These are phyloP conservation scores for Entomortierella chlamydospora DNA, from an alignment of 192 early-diverging fungal genomes.

Conservation along the genomic window DNA sequence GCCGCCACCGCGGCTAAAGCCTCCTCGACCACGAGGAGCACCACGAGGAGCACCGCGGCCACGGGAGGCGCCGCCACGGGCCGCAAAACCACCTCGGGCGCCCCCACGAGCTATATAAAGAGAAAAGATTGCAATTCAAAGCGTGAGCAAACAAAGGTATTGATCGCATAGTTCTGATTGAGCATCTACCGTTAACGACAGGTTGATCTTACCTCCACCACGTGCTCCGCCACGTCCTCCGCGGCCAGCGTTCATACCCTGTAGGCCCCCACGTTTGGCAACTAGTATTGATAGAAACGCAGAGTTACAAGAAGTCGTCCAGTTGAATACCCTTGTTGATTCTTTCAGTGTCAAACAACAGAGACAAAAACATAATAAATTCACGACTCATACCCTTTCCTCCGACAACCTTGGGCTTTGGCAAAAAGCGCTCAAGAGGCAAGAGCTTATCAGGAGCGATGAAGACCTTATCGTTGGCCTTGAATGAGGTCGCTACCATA, in stretches of 20 bases:
- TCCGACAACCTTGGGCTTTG: constrained; percentile 84
- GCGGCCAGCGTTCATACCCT: constrained; percentile 74
- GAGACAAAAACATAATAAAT: no score
- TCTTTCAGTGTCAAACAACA: no score
- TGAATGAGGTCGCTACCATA: constrained; percentile 92
- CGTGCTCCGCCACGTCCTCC: constrained; percentile 69
- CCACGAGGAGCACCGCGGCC: constrained; percentile 58
- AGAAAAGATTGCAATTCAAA: constrained; percentile 14
- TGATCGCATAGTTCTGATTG: no score
- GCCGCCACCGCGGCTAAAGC: constrained; percentile 57
- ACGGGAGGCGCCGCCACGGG: constrained; percentile 41
- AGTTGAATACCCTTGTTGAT: no score
- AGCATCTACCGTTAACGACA: not conserved
- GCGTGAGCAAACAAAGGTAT: not conserved
- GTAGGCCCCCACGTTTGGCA: constrained; percentile 63
- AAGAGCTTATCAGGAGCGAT: constrained; percentile 95
- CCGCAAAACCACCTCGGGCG: constrained; percentile 44
- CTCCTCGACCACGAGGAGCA: constrained; percentile 59
- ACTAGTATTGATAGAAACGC: constrained; percentile 8
- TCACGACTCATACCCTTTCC: constrained; percentile 65
- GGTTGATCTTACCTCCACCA: constrained; percentile 53
- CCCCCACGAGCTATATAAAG: constrained; percentile 47
- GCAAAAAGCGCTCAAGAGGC: constrained; percentile 96
- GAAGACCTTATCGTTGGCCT: constrained; percentile 89
- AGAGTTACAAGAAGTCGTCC: not conserved